Evolutionary conservation across 2,329 filamentous ascomycete genomes (phyloP), one percentile per base, ranked within the genome.

Genomic region (Apiospora aurea): DNA sequence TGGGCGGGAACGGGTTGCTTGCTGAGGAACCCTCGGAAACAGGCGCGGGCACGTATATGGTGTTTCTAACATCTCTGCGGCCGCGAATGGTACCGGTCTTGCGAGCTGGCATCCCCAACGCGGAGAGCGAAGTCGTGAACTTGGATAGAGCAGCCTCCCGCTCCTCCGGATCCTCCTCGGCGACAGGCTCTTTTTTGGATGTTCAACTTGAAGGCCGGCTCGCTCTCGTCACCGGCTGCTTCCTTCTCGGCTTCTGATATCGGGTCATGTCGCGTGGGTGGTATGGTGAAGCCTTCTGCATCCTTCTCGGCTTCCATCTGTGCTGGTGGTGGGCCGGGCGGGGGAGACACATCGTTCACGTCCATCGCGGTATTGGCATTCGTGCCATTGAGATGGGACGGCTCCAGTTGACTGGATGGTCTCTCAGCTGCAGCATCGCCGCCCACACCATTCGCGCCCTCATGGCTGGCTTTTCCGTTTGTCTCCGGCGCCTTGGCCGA

Each of bases 51-150:
- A 95, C 87, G 79, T 96, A 96, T 71, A 97, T 91, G 1, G 95
- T 98, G 82, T 97, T 97, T 72, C 96, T 90, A 74, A 97, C 94
- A 80, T 98, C 96, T 79, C 96, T 90, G 73, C 96, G 92, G 69
- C 96, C 96, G 76, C 96, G 90, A 21, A 97, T 86, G 18, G 95
- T 98, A 66, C 93, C 92, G 18, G 89, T 85, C 77, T 91, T 93
- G 38, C 93, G 89, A 71, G 89, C 88, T 26, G 94, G 90, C 71
- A 91, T 88, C 38, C 90, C 86, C 78, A 87, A 82, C 49, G 86
- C 85, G 71, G 92, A 91, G 49, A 97, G 84, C 2, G 92, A 93
- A 77, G 91, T 94, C 43, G 92, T 91, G 67, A 96, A 91, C 77
- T 88, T 95, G 3, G 93, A 92, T 69, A 96, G 82, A 2, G 93